Conservation (phyloP, 2,329 filamentous ascomycete genomes). For the Penicillium palitans region DNA sequence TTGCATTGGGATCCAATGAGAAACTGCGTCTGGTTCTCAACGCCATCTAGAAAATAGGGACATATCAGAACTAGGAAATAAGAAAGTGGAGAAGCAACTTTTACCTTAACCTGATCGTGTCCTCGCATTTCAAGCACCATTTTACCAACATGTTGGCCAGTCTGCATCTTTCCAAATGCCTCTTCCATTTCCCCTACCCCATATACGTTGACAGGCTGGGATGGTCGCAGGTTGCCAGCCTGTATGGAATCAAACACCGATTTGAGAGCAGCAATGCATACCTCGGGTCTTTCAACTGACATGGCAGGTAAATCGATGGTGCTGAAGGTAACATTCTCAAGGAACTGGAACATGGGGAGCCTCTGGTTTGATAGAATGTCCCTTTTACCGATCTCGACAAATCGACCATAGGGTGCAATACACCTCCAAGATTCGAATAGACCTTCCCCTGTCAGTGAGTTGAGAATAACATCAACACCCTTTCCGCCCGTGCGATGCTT, state of each 20-base stretch:
- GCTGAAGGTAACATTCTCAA: slow-evolving; percentile 2
- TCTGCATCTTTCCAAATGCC: slow-evolving; percentile 10
- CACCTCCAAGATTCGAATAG: slow-evolving; percentile 19
- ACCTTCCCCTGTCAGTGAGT: slow-evolving; percentile 20
- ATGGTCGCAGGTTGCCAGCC: not conserved
- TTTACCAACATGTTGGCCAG: slow-evolving; percentile 6
- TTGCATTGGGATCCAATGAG: slow-evolving; percentile 9
- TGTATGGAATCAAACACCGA: not conserved
- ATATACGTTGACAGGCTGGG: not conserved
- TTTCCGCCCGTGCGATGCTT: slow-evolving; percentile 1
- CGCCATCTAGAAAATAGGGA: slow-evolving; percentile 1
- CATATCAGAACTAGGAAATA: not conserved
- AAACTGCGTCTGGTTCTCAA: slow-evolving; percentile 2
- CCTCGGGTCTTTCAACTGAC: not conserved
- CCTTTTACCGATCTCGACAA: slow-evolving; percentile 51
- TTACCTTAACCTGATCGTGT: not conserved
- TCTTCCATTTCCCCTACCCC: slow-evolving; percentile 6
- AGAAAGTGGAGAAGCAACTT: not conserved
- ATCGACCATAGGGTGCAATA: slow-evolving; percentile 39
- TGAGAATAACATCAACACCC: slow-evolving; percentile 26
- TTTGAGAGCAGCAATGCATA: not conserved
- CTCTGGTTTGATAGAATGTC: slow-evolving; percentile 33
- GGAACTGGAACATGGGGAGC: slow-evolving; percentile 7
- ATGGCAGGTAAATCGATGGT: slow-evolving; percentile 9
- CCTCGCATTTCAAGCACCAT: slow-evolving; percentile 4